phyloP scores from a whole-genome alignment of 805 yeast species.

The Lipomyces sp. region DNA sequence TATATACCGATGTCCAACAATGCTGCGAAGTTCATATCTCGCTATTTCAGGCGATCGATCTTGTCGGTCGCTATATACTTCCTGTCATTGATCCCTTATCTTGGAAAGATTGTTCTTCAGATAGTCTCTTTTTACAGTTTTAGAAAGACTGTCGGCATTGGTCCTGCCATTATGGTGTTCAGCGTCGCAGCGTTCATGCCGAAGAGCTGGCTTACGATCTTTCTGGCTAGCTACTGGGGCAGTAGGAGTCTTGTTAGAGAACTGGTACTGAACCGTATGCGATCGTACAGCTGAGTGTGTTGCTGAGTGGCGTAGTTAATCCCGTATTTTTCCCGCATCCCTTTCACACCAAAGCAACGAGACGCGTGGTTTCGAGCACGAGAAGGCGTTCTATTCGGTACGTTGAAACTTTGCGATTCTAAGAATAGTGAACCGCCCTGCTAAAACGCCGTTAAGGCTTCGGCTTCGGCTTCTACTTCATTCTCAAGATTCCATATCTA shows the following conservation, averaged over 20 bases:
- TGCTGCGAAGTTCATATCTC: constrained; percentile 39
- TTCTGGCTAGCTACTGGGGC: constrained; percentile 55
- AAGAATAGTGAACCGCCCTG: neutral
- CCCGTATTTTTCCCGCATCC: constrained; percentile 57
- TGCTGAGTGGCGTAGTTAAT: constrained; percentile 40
- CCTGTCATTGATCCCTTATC: constrained; percentile 50
- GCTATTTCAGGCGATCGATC: constrained; percentile 43
- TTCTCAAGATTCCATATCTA: constrained; percentile 53
- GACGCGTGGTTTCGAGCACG: constrained; percentile 58
- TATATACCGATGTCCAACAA: constrained; percentile 10
- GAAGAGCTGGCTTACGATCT: constrained; percentile 45
- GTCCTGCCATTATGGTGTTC: constrained; percentile 51
- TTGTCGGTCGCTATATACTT: constrained; percentile 46
- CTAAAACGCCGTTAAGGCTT: constrained; percentile 45
- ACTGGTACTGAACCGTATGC: constrained; percentile 38
- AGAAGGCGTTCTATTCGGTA: constrained; percentile 57
- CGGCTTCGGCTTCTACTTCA: constrained; percentile 54
- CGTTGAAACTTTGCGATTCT: neutral
- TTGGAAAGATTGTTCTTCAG: constrained; percentile 53
- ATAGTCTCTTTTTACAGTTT: constrained; percentile 52
- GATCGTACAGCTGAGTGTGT: neutral
- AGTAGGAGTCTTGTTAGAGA: constrained; percentile 53
- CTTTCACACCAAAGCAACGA: constrained; percentile 48
- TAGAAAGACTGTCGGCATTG: constrained; percentile 53
- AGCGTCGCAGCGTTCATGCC: constrained; percentile 48